Base-by-base conservation (phyloP, 1,284 basidiomycete species). In the Pseudozyma flocculosa region DNA sequence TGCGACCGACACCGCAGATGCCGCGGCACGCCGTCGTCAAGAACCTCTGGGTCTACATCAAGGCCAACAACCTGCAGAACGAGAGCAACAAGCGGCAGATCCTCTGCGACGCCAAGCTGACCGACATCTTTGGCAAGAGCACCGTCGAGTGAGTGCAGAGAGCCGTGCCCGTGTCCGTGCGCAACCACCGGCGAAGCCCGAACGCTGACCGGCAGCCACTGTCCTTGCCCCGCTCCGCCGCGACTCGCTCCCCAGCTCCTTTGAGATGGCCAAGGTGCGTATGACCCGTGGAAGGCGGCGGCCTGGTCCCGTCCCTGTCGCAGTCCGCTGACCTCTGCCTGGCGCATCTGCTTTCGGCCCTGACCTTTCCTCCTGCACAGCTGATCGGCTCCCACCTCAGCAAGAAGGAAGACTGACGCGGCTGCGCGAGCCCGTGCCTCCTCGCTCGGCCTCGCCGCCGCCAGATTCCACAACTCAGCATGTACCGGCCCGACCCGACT, bases 21-120 rank as follows among this genome's bases (percentile, higher is more conserved):
- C 88, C 89, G 19, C 86, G 90, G 24, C 88, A 88, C n/a, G 89
- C 90, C 71, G 87, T 90, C 30, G 90, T 92, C 43, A 92, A 92
- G 78, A 85, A 86, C 55, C 79, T 92, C 4, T 92, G 90, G 90
- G 84, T 83, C 13, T 87, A 92, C 78, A 92, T 92, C 79, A 90
- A 89, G 75, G 81, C 75, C 11, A 84, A 89, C 61, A 81, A 85
- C 30, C 80, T 92, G 42, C 90, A 92, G 79, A 89, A 92, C 73
- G 89, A 90, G 3, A 75, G 74, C 8, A 88, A 92, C 79, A 87
- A 83, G 79, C 84, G 84, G 30, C 66, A 90, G 78, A 92, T 92
- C 54, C 66, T 92, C 2, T 92, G 89, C 72, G 89, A 92, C 77
- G 80, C 82, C 26, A 82, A 80, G 37, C 78, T 92, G 67, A 83